Evolutionary conservation across 805 yeast genomes (phyloP).

Genomic region (Yarrowia alimentaria): DNA sequence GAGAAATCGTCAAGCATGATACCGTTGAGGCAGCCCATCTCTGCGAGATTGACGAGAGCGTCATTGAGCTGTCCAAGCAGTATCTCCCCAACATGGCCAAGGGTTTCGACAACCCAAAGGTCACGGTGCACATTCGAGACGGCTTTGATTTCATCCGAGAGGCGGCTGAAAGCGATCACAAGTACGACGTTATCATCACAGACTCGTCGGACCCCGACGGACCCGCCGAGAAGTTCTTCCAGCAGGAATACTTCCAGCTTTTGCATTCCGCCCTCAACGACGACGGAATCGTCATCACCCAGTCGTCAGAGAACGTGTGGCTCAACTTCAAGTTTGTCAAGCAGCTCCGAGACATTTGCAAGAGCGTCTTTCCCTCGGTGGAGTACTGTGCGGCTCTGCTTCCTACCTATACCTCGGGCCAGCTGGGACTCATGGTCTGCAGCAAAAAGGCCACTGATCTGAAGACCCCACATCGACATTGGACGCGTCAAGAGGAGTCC

Average conservation of each 20-base stretch:
- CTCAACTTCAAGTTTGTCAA: conserved; percentile 81
- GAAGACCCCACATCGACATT: conserved; percentile 63
- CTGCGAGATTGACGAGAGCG: conserved; percentile 88
- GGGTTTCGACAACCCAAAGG: conserved; percentile 61
- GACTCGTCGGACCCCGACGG: conserved; percentile 96
- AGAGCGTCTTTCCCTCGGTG: conserved; percentile 83
- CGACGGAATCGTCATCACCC: conserved; percentile 74
- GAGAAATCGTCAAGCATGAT: conserved; percentile 79
- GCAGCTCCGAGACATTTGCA: conserved; percentile 77
- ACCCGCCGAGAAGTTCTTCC: conserved; percentile 89
- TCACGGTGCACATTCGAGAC: conserved; percentile 67
- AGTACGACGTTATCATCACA: conserved; percentile 81
- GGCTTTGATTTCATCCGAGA: conserved; percentile 73
- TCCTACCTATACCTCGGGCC: conserved; percentile 97
- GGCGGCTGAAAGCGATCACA: conserved; percentile 39
- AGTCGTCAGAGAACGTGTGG: conserved; percentile 86
- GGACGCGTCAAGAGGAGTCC: conserved; percentile 60
- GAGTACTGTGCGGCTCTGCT: conserved; percentile 89
- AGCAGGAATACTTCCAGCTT: conserved; percentile 69
- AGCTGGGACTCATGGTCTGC: conserved; percentile 97
- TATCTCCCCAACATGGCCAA: conserved; percentile 76
- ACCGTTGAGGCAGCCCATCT: conserved; percentile 61
- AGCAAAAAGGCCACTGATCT: conserved; percentile 66
- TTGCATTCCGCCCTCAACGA: conserved; percentile 60
- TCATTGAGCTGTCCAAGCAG: conserved; percentile 65